Percentiles rank a stretch among this genome's conserved stretches.
These are phyloP conservation scores for Pseudogymnoascus sp. DNA, from an alignment of 2,329 filamentous ascomycete genomes.

Conservation along the genomic window DNA sequence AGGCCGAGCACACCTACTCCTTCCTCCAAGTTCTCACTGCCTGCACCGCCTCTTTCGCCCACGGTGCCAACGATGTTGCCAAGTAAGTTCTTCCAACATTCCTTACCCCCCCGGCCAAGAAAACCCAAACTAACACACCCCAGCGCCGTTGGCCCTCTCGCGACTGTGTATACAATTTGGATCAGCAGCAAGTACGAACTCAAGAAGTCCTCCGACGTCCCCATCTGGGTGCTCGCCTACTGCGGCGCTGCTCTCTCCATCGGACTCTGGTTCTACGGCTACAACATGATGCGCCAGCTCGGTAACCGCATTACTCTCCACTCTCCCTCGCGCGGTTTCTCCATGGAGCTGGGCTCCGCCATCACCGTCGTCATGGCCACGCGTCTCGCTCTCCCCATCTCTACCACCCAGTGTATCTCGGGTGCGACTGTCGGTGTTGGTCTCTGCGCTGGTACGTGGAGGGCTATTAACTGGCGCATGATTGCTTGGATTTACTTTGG, in stretches of 20 bases:
- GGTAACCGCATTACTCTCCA: slow-evolving; percentile 56
- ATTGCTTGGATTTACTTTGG: slow-evolving; percentile 50
- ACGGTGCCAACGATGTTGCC: slow-evolving; percentile 69
- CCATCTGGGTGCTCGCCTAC: slow-evolving; percentile 47
- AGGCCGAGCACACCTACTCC: slow-evolving; percentile 54
- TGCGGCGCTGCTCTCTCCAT: slow-evolving; percentile 33
- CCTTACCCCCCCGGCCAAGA: slow-evolving; percentile 23
- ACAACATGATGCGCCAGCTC: slow-evolving; percentile 55
- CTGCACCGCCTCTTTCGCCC: slow-evolving; percentile 42
- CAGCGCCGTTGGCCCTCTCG: slow-evolving; percentile 51
- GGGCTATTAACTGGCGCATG: slow-evolving; percentile 54
- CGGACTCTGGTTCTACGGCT: slow-evolving; percentile 49
- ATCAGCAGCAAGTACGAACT: slow-evolving; percentile 33
- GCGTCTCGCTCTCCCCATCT: slow-evolving; percentile 51
- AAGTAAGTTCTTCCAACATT: slow-evolving; percentile 4
- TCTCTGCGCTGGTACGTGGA: slow-evolving; percentile 7
- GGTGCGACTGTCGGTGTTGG: background rate
- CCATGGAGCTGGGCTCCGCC: slow-evolving; percentile 52
- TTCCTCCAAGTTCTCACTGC: slow-evolving; percentile 46
- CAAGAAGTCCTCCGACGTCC: slow-evolving; percentile 36
- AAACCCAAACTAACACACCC: no score
- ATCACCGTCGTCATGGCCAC: slow-evolving; percentile 57
- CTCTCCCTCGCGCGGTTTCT: slow-evolving; percentile 50
- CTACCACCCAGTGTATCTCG: slow-evolving; percentile 32
- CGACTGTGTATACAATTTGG: slow-evolving; percentile 55